phyloP scores from a whole-genome alignment of 257 asterid genomes.

The Apocynum venetum region DNA sequence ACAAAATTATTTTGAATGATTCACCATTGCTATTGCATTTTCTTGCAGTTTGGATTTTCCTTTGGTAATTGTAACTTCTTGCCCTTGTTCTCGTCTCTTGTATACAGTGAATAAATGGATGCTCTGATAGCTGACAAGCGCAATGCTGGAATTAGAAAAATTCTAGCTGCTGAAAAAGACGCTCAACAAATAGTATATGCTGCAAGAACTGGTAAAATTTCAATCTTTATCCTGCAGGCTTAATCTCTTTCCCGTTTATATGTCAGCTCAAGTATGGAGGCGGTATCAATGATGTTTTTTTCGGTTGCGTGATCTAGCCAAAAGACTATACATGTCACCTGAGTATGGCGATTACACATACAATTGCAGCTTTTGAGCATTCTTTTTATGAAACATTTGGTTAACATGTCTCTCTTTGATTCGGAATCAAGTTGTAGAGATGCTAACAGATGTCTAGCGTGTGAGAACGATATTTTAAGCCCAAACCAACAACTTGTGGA shows the following conservation, averaged over 20 bases:
- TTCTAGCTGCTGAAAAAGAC: slow-evolving; percentile 17
- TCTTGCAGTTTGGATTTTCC: background rate
- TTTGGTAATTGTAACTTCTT: background rate
- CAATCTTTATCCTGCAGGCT: background rate
- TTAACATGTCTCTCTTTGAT: background rate
- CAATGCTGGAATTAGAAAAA: slow-evolving; percentile 3
- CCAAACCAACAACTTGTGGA: background rate
- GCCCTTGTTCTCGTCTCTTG: background rate
- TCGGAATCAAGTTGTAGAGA: too few relatives aligned
- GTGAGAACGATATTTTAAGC: background rate
- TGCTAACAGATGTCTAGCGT: too few relatives aligned
- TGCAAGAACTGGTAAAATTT: slow-evolving; percentile 17
- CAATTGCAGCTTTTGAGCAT: background rate
- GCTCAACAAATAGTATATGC: slow-evolving; percentile 15
- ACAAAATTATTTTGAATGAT: too few relatives aligned
- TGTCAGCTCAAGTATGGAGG: background rate
- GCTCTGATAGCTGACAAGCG: slow-evolving; percentile 10
- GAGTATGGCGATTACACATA: background rate
- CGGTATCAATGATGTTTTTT: background rate
- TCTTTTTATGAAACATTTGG: background rate
- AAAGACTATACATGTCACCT: background rate
- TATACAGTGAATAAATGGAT: slow-evolving; percentile 3
- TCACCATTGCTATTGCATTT: background rate
- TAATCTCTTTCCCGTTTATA: background rate
- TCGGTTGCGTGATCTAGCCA: background rate